Percentiles rank a stretch among this genome's conserved stretches.
Evolutionary conservation across 768 basidiomycete genomes (phyloP).

Genomic region (Sporobolomyces phaffii): DNA sequence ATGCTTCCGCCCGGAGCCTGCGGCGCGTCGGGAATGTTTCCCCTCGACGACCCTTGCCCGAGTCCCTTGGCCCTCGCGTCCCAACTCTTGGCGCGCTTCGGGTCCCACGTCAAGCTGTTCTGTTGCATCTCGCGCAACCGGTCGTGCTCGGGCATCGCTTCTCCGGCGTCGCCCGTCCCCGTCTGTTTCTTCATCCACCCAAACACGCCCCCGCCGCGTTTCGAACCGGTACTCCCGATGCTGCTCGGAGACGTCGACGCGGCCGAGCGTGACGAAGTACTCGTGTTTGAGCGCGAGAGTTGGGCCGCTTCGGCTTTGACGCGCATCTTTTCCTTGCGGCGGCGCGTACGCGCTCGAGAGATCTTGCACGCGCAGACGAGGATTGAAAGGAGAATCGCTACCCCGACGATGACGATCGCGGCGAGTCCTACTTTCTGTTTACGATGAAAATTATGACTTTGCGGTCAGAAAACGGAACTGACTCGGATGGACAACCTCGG

Average conservation of each 20-base stretch:
- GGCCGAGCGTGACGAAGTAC: neutral
- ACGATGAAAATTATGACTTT: neutral
- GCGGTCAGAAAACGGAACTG: no score
- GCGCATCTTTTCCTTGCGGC: conserved; percentile 4
- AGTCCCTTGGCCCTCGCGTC: conserved; percentile 2
- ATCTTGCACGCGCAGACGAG: conserved; percentile 7
- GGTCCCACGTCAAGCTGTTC: neutral
- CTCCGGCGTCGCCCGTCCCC: neutral
- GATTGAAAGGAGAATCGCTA: neutral
- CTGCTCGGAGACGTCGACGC: neutral
- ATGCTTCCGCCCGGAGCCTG: conserved; percentile 8
- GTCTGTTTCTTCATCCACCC: conserved; percentile 6
- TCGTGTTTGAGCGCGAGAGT: neutral
- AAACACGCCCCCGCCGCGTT: neutral
- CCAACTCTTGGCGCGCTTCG: conserved; percentile 7
- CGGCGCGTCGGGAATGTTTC: neutral
- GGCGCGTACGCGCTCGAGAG: neutral
- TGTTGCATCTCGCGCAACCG: conserved; percentile 1
- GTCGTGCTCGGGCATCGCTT: neutral
- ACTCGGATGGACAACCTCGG: no score
- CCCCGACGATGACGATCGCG: neutral
- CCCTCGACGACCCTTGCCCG: neutral
- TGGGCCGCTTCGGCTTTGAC: conserved; percentile 5
- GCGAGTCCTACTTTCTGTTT: conserved; percentile 12
- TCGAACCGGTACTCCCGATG: neutral